Conservation (phyloP, 1,284 basidiomycete genomes). For the Ustilago lituana region DNA sequence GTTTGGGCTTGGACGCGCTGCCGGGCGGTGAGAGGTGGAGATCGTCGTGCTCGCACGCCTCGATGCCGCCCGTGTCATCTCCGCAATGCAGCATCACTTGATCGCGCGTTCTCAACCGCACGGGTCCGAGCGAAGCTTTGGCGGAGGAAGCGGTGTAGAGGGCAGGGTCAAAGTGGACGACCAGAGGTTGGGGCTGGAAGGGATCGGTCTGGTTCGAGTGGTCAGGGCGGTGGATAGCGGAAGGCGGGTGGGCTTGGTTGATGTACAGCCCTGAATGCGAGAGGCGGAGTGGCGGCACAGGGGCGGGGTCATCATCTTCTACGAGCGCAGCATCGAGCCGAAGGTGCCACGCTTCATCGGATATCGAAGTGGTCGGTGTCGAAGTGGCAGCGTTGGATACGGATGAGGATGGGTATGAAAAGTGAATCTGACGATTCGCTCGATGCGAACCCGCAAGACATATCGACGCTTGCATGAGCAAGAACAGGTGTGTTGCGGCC, state of each 20-base stretch:
- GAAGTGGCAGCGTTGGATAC: not conserved
- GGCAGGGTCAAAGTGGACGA: slow-evolving; percentile 39
- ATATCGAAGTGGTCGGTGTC: not conserved
- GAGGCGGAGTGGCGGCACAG: slow-evolving; percentile 44
- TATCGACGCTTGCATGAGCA: slow-evolving; percentile 2
- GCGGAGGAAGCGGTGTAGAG: slow-evolving; percentile 16
- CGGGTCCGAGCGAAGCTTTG: slow-evolving; percentile 23
- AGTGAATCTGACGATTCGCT: slow-evolving; percentile 29
- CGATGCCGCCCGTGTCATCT: slow-evolving; percentile 34
- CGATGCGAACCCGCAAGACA: slow-evolving; percentile 23
- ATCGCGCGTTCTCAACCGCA: slow-evolving; percentile 26
- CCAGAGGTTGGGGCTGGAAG: slow-evolving; percentile 35
- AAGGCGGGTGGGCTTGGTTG: slow-evolving; percentile 40
- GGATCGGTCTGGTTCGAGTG: slow-evolving; percentile 28
- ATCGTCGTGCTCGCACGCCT: slow-evolving; percentile 45
- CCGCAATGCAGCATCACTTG: slow-evolving; percentile 50
- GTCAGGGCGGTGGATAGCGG: slow-evolving; percentile 20
- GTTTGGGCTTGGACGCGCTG: not conserved
- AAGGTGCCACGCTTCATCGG: slow-evolving; percentile 3
- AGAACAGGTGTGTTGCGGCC: slow-evolving; percentile 1
- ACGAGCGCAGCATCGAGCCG: slow-evolving; percentile 14
- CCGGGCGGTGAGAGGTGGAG: slow-evolving; percentile 13
- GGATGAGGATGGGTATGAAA: slow-evolving; percentile 19
- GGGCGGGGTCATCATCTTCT: slow-evolving; percentile 35
- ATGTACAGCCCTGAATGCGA: slow-evolving; percentile 52